These are phyloP conservation scores for Neurospora tetrasperma DNA, from an alignment of 495 filamentous ascomycete species.

Conservation along the genomic window DNA sequence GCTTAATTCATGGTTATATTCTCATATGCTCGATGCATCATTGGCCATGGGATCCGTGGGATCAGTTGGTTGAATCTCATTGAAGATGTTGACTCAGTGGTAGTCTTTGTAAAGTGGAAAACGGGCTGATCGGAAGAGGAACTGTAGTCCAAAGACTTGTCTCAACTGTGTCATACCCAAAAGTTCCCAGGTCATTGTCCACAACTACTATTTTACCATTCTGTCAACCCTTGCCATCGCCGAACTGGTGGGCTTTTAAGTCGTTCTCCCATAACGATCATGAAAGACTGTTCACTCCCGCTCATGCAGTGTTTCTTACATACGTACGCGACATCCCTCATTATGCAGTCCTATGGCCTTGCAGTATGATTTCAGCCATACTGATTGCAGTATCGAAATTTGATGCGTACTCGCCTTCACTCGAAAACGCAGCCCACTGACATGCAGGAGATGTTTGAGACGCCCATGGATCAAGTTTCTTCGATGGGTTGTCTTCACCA, in stretches of 20 bases:
- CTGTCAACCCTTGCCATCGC: neutral
- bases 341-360: neutral
- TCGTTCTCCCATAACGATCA: neutral
- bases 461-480: neutral
- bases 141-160: neutral
- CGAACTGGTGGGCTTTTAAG: neutral
- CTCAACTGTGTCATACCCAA: neutral
- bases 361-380: neutral
- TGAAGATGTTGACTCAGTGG: neutral
- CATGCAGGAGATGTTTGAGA: neutral
- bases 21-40: neutral
- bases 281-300: neutral
- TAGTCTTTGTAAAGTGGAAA: neutral
- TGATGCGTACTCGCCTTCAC: neutral
- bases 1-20: too few species aligned
- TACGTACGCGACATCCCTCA: neutral
- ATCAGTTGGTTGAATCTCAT: neutral
- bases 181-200: neutral
- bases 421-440: neutral
- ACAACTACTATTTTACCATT: neutral
- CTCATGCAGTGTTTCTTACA: rapidly evolving
- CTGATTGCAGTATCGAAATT: neutral
- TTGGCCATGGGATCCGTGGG: neutral
- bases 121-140: neutral
- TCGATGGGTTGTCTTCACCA: neutral